Conservation (phyloP, 2,329 filamentous ascomycete genomes). For the Cordyceps cateniannulata region DNA sequence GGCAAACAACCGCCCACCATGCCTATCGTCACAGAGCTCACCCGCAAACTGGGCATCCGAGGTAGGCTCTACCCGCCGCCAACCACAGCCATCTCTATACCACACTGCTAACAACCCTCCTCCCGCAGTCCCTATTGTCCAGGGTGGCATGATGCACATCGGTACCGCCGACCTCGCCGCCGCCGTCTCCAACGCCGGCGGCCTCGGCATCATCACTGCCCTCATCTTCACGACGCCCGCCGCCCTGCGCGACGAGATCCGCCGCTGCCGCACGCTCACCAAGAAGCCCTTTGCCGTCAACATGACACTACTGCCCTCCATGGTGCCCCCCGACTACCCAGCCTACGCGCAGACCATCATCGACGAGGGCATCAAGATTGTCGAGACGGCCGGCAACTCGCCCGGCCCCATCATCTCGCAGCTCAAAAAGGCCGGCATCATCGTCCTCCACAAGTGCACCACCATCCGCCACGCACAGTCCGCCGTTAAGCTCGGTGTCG, state of each 20-base stretch:
- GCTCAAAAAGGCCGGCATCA: conserved; percentile 73
- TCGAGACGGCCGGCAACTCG: conserved; percentile 85
- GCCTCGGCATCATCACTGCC: conserved; percentile 74
- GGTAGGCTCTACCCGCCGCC: conserved; percentile 23
- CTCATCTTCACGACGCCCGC: conserved; percentile 90
- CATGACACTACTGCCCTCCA: conserved; percentile 83
- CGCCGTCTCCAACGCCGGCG: conserved; percentile 75
- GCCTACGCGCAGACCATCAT: conserved; percentile 90
- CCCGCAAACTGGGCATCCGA: conserved; percentile 50
- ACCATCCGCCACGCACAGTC: conserved; percentile 89
- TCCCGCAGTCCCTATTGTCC: conserved; percentile 64
- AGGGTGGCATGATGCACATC: conserved; percentile 84
- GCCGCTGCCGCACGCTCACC: conserved; percentile 74
- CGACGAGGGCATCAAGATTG: conserved; percentile 84
- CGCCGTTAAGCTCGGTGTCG: conserved; percentile 88
- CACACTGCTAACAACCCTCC: background rate
- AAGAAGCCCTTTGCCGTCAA: conserved; percentile 84
- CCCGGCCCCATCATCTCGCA: conserved; percentile 86
- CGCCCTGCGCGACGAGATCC: conserved; percentile 90
- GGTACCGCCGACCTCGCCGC: conserved; percentile 73
- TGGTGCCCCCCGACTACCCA: conserved; percentile 85
- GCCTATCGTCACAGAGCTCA: conserved; percentile 53
- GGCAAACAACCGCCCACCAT: conserved; percentile 28
- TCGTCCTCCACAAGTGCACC: conserved; percentile 94
- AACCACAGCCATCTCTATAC: background rate